Evolutionary conservation across 2,329 filamentous ascomycete species (phyloP), one percentile per base, ranked within the genome.

Genomic region (Ophiostoma populinum): DNA sequence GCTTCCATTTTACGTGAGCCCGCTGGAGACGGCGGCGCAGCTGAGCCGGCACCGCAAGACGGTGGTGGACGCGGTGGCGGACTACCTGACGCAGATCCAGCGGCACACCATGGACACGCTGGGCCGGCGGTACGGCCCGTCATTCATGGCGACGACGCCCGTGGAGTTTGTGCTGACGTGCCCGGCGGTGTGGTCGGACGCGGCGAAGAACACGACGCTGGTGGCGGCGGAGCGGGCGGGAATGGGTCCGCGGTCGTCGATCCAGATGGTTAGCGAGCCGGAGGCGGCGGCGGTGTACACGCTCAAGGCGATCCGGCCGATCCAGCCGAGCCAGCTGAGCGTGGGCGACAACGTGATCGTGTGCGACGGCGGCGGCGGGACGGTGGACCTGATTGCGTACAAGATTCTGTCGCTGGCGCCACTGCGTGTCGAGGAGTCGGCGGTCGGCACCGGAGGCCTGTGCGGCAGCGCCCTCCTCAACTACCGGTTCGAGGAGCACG

Each of bases 161-260:
- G 73, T 83, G 25, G 74, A 86, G 42, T 86, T 81, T 46, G 78
- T 87, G 32, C 61, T 90, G 37, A 87, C 80, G 1, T 81, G 80
- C 34, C 81, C 81, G 7, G 81, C 81, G 7, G 79, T 87, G 7
- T 90, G 81, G 81, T 81, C 74, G 17, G 81, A 90, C 51, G 70
- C 77, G 0, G 81, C 80, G n/a, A 87, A 86, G 57, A 80, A 83
- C 51, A 80, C 79, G 6, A 87, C 80, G 2, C 55, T 85, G 32
- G 70, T 79, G 49, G 81, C 80, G 6, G 80, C 80, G 9, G 76
- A 85, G 56, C 62, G 73, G 39, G 81, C 80, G 0, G 81, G 80
- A 4, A 82, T 87, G 75, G 80, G 80, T 5, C 66, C 59, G 2
- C 66, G 67, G 38, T 68, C 70, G 26, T 69, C 78, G 37, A 70